Evolutionary conservation across 1,284 basidiomycete species (phyloP).

Genomic region (Cutaneotrichosporon cutaneum): DNA sequence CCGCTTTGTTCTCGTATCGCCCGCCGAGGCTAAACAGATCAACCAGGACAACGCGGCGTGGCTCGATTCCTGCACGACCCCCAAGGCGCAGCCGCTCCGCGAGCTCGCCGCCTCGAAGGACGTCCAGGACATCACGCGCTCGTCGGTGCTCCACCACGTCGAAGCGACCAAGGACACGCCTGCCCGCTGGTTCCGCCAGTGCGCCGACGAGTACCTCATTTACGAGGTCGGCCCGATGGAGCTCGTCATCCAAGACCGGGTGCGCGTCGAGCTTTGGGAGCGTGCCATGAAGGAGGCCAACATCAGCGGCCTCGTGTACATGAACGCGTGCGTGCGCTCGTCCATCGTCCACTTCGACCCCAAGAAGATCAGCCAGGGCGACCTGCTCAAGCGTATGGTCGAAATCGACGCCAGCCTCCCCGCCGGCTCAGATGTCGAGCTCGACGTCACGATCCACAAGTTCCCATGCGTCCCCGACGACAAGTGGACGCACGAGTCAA

Average conservation of each 20-base stretch:
- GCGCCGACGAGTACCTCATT: conserved; percentile 61
- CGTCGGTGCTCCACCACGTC: conserved; percentile 19
- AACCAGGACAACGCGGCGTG: conserved; percentile 17
- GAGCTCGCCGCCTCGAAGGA: conserved; percentile 16
- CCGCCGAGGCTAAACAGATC: conserved; percentile 17
- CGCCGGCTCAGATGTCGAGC: conserved; percentile 45
- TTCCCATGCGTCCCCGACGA: conserved; percentile 67
- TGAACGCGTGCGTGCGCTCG: conserved; percentile 62
- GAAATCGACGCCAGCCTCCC: conserved; percentile 17
- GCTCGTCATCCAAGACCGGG: conserved; percentile 59
- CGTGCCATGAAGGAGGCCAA: conserved; percentile 49
- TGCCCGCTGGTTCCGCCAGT: conserved; percentile 47
- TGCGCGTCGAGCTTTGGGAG: conserved; percentile 62
- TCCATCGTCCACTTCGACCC: conserved; percentile 62
- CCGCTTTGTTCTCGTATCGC: conserved; percentile 56
- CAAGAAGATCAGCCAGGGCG: conserved; percentile 50
- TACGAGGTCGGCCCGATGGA: conserved; percentile 62
- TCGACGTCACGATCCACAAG: conserved; percentile 59
- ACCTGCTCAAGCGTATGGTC: conserved; percentile 54
- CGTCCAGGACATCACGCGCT: conserved; percentile 19
- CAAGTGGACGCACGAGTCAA: conserved; percentile 60
- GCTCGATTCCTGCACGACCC: conserved; percentile 9
- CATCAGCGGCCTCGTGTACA: conserved; percentile 54
- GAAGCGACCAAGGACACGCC: conserved; percentile 13
- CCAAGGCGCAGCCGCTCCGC: conserved; percentile 12